Conservation (phyloP, 176 grass and related monocot species). For the Aegilops speltoides region DNA sequence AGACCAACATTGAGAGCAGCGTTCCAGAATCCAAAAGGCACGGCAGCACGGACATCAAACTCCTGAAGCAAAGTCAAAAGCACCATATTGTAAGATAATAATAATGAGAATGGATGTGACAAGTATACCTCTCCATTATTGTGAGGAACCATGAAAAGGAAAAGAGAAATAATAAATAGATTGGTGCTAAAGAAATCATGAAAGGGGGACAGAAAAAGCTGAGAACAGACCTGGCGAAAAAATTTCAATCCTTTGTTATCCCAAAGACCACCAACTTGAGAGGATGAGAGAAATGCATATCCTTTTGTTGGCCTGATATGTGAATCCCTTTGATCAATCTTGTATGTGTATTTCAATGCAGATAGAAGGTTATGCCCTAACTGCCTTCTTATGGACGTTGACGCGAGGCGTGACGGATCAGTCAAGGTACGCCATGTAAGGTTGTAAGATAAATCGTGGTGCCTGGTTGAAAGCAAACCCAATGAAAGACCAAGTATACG, state of each 20-base stretch:
- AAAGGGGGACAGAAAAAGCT: not conserved
- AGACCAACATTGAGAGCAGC: conserved; percentile 76
- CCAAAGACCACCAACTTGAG: conserved; percentile 82
- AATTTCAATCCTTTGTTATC: conserved; percentile 64
- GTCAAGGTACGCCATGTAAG: conserved; percentile 71
- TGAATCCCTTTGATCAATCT: conserved; percentile 85
- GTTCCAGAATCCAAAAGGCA: conserved; percentile 80
- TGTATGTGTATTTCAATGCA: conserved; percentile 89
- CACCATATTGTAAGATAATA: conserved; percentile 6
- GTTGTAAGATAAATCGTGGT: conserved; percentile 82
- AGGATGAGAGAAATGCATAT: conserved; percentile 80
- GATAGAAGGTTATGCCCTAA: conserved; percentile 87
- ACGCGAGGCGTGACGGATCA: conserved; percentile 58
- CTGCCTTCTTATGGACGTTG: conserved; percentile 67
- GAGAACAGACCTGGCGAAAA: conserved; percentile 69
- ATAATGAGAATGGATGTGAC: not conserved
- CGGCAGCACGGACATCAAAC: conserved; percentile 72
- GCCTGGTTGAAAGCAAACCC: conserved; percentile 81
- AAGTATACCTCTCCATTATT: not conserved
- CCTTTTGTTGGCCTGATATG: conserved; percentile 75
- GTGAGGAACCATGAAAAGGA: not conserved
- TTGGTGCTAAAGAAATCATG: not conserved
- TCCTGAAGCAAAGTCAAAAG: conserved; percentile 53
- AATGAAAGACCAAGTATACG: conserved; percentile 66
- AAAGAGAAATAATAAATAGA: not conserved